These are phyloP conservation scores for Saururus chinensis DNA, from an alignment of 164 flowering plant species.

Conservation along the genomic window DNA sequence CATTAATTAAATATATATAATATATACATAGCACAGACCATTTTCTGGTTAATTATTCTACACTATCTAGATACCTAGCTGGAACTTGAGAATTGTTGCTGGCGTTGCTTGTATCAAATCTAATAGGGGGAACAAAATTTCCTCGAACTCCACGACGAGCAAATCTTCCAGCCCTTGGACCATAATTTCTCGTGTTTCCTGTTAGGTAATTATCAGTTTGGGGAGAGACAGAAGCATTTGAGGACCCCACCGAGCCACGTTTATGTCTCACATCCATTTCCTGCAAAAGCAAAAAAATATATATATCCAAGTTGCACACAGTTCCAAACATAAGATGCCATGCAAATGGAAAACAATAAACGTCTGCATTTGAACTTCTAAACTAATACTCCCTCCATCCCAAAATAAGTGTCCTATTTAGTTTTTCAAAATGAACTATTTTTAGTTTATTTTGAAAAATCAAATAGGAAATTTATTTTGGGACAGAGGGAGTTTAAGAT, in stretches of 20 bases:
- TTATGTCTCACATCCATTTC: conserved; percentile 81
- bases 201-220: conserved; percentile 39
- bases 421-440: no score
- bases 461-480: no score
- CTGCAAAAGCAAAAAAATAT: conserved; percentile 22
- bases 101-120: conserved; percentile 60
- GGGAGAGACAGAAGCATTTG: conserved; percentile 58
- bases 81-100: conserved; percentile 38
- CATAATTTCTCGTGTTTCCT: conserved; percentile 33
- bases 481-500: no score
- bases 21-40: conserved; percentile 45
- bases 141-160: conserved; percentile 86
- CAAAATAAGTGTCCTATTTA: no score
- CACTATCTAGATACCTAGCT: conserved; percentile 64
- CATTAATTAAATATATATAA: no score
- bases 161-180: conserved; percentile 47
- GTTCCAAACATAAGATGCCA: background rate
- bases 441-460: no score
- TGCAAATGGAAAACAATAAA: no score
- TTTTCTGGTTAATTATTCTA: conserved; percentile 77
- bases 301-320: no score
- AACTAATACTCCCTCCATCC: no score
- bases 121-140: conserved; percentile 87
- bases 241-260: conserved; percentile 54
- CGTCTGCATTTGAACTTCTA: no score